Base-by-base conservation (phyloP, 768 basidiomycete species). In the Podaxis sp. region DNA sequence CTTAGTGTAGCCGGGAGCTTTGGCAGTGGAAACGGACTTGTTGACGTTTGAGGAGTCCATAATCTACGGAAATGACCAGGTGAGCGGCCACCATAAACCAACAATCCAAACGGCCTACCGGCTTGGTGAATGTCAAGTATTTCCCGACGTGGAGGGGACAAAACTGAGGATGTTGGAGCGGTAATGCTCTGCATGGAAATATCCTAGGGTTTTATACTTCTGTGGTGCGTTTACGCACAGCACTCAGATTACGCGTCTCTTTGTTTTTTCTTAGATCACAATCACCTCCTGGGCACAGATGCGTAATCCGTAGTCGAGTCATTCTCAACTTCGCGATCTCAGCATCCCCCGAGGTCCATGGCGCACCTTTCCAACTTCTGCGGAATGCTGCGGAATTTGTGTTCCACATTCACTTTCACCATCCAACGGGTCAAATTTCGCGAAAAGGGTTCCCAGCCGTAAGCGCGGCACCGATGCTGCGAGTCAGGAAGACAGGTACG, bases 261-360 rank as follows among this genome's bases (percentile, higher is more conserved):
- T 27, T 24, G 19, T 15, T 27, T 24, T 13, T 27, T 27, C 47
- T 27, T 37, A 55, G 50, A 52, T 4, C 25, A 15, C 12, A 22
- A 4, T 38, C 53, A 36, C n/a, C 27, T 22, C 13, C 37, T 11
- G 19, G 22, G 38, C 19, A 46, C 0, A 36, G 46, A 47, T 40
- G 43, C 57, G 57, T 50, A 58, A 22, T 58, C 29, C 46, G 47
- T 29, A 50, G 57, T 58, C 57, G 47, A 58, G 57, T 58, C 57
- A 58, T 37, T 2, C 47, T 24, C 36, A 49, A 12, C 12, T 49
- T 37, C 25, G 24, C 4, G n/a, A 33, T 38, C n/a, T 22, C 38
- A 12, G 29, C 15, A 17, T 38, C 19, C 9, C 22, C 12, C 19
- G 6, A 50, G 24, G 13, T 22, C 12, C 49, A 13, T 24, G 25